Evolutionary conservation across 305 asterid genomes (phyloP).

Genomic region (Vinca major): DNA sequence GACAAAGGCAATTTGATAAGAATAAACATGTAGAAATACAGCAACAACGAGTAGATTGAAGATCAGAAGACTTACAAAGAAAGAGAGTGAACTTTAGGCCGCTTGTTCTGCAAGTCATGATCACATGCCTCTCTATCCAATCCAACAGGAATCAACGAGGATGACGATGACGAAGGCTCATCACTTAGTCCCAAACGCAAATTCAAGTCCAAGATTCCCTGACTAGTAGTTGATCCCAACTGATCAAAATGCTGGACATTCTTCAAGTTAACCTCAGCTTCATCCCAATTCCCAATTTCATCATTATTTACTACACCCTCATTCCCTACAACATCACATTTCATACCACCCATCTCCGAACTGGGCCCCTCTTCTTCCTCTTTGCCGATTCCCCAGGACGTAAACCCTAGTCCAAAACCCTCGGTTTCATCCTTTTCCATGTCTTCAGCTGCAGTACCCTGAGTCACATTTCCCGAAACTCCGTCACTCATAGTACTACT

Average conservation of each 20-base stretch:
- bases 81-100: conserved; percentile 74
- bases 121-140: conserved; percentile 31
- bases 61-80: conserved; percentile 43
- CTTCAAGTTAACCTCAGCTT: conserved; percentile 17
- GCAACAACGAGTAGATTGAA: conserved; percentile 1
- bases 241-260: conserved; percentile 26
- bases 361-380: conserved; percentile 13
- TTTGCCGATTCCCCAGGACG: background rate
- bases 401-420: conserved; percentile 24
- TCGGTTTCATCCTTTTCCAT: conserved; percentile 50
- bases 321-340: background rate
- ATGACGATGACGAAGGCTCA: conserved; percentile 49
- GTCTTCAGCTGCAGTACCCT: conserved; percentile 18
- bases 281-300: conserved; percentile 18
- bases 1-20: background rate
- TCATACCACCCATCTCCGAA: conserved; percentile 17
- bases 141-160: conserved; percentile 17
- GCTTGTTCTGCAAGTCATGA: conserved; percentile 51
- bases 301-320: conserved; percentile 20
- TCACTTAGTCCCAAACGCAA: conserved; percentile 62
- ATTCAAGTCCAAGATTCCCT: conserved; percentile 39
- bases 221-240: conserved; percentile 26
- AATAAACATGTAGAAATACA: background rate
- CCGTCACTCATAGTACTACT: conserved; percentile 33
- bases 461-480: conserved; percentile 31